Evolutionary conservation across 2,329 filamentous ascomycete genomes (phyloP), one percentile per base, ranked within the genome.

Genomic region (Pleomassaria siparia): DNA sequence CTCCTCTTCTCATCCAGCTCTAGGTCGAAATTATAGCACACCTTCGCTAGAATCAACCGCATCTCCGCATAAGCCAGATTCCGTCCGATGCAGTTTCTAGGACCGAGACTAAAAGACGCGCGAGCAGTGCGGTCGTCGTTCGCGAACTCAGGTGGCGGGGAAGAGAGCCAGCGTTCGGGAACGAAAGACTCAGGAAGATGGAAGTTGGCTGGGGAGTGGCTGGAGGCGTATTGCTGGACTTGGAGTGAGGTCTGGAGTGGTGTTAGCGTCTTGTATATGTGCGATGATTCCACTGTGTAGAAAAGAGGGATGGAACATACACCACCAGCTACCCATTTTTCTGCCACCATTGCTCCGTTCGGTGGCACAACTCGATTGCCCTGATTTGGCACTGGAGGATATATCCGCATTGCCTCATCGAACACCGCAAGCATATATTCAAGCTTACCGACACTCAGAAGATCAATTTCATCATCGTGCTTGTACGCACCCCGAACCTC

Each of bases 1-100:
- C 33, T 40, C 26, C 45, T 47, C 18, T 36, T 33, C 29, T 46
- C 30, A 33, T 50, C 13, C 5, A 71, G 50, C 47, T 69, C 58
- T 18, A 73, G 42, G 51, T 75, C 72, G 43, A 72, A 74, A 9
- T 58, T 58, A 48, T 51, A 74, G 2, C 69, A 32, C 33, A 74
- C 35, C 50, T 71, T 72, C 3, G 70, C 63, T 20, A 74, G 40
- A 12, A 73, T 67, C 7, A 72, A 47, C 2, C 51, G 30, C 51
- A 64, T 48, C 40, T 64, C 60, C 11, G 56, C 59, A 46, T 69
- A 72, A 2, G 59, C 63, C 18, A 58, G 32, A 29, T 48, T 50
- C 24, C 42, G 13, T 6, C 62, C 61, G 13, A 65, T 49, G 40
- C 62, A 63, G n/a, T 35, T 46, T 11, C 58, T 21, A 2, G 57